phyloP scores from a whole-genome alignment of 306 rosid species.

The Quercus variabilis region DNA sequence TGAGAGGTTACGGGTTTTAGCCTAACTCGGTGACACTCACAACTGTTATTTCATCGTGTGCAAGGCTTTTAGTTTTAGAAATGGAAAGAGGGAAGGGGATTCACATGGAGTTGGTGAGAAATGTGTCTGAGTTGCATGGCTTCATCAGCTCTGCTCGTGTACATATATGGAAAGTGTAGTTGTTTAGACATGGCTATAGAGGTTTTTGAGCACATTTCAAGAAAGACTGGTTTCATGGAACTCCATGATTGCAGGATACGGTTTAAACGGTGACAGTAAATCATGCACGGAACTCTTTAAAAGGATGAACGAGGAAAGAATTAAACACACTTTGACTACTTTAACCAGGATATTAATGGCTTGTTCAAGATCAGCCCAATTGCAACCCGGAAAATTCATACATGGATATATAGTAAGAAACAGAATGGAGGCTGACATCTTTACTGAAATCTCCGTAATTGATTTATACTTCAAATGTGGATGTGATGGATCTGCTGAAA shows the following conservation, averaged over 20 bases:
- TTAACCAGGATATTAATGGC: slow-evolving; percentile 59
- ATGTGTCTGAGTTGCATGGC: slow-evolving; percentile 32
- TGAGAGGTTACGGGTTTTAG: slow-evolving; percentile 52
- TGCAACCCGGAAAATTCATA: slow-evolving; percentile 52
- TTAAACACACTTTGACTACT: slow-evolving; percentile 58
- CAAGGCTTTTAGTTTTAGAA: slow-evolving; percentile 49
- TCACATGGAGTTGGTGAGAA: slow-evolving; percentile 48
- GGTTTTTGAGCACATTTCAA: slow-evolving; percentile 61
- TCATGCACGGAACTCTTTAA: slow-evolving; percentile 57
- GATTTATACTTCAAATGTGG: slow-evolving; percentile 80
- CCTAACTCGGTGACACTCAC: slow-evolving; percentile 62
- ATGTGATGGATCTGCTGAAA: slow-evolving; percentile 49
- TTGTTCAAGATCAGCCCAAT: slow-evolving; percentile 50
- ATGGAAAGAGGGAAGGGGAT: slow-evolving; percentile 62
- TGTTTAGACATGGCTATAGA: slow-evolving; percentile 55
- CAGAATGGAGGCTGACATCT: slow-evolving; percentile 47
- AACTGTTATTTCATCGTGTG: slow-evolving; percentile 54
- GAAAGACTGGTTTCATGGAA: slow-evolving; percentile 76
- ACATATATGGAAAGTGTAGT: slow-evolving; percentile 85
- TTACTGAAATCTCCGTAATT: slow-evolving; percentile 48
- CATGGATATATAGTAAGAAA: slow-evolving; percentile 63
- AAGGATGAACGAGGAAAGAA: slow-evolving; percentile 59
- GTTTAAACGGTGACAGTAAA: slow-evolving; percentile 58
- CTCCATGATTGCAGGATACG: slow-evolving; percentile 60
- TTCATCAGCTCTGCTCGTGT: slow-evolving; percentile 65